These are phyloP conservation scores for Suillus plorans DNA, from an alignment of 768 basidiomycete genomes.

Conservation along the genomic window DNA sequence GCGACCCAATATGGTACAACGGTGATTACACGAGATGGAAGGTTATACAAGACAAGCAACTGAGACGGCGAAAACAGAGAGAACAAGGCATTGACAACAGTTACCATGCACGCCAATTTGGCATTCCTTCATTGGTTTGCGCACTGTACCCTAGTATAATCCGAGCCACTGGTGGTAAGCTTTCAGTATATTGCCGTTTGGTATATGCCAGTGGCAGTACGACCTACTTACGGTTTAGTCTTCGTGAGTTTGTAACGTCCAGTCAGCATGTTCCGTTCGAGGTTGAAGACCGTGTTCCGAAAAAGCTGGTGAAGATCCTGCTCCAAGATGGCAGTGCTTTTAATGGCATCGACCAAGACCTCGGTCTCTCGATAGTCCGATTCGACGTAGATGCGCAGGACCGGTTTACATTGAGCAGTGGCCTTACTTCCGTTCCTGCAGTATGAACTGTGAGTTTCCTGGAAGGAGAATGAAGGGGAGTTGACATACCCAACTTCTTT, in stretches of 20 bases:
- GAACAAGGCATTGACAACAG: neutral
- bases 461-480: neutral
- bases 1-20: neutral
- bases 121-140: neutral
- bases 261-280: neutral
- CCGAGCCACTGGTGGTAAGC: too few relatives aligned
- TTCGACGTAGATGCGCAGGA: neutral
- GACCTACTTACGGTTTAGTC: neutral
- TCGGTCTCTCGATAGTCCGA: slow-evolving; percentile 1
- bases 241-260: neutral
- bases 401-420: neutral
- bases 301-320: neutral
- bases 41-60: neutral
- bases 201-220: too few relatives aligned
- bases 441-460: neutral
- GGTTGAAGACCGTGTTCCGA: slow-evolving; percentile 1
- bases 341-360: neutral
- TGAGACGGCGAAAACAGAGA: neutral
- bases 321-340: neutral
- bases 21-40: neutral
- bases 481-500: slow-evolving; percentile 1
- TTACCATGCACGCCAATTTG: neutral
- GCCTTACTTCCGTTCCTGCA: neutral
- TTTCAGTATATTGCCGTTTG: too few relatives aligned
- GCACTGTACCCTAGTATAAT: too few relatives aligned